Evolutionary conservation across 1,284 basidiomycete genomes (phyloP), one percentile per base, ranked within the genome.

Genomic region (Ceratobasidium sp.): DNA sequence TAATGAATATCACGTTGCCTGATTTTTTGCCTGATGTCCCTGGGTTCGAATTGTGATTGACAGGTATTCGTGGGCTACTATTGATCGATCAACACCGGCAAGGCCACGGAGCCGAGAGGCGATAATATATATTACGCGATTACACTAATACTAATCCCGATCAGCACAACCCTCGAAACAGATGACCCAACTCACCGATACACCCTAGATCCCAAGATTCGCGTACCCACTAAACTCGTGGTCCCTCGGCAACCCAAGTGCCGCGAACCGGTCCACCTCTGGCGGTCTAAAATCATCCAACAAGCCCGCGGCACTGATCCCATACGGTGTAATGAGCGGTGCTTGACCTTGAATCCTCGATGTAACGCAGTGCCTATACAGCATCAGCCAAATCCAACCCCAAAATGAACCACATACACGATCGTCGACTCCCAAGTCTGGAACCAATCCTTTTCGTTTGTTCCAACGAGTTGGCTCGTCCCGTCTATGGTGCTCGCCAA

Each of bases 381-480:
- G 17, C 13, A 22, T 22, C 17, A 34, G 20, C n/a, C 27, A 38
- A 2, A 43, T 8, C 27, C 32, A 40, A 52, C 12, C 6, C 45
- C 10, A 22, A 4, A 1, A 50, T 15, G 72, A 4, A 87, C 85
- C 0, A 82, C 85, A 65, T 82, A 82, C 68, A 78, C 79, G 60
- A 93, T 91, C 2, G 85, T 82, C 40, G 81, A 82, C 73, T 92
- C 88, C 90, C 91, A 93, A 58, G 81, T 81, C 75, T 83, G 83
- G 77, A 91, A 90, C 90, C 90, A 93, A 72, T 88, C 84, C 4
- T 87, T 88, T 77, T 93, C 92, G 70, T 82, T 82, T 15, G 69
- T 85, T 74, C 91, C 91, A 1, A 78, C 71, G 1, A 78, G 73
- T 65, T 80, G 78, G 72, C 79, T 78, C 12, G 79, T 73, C 2